Conservation (phyloP, 208 protist genomes). For the Vickermania spadyakhi region DNA sequence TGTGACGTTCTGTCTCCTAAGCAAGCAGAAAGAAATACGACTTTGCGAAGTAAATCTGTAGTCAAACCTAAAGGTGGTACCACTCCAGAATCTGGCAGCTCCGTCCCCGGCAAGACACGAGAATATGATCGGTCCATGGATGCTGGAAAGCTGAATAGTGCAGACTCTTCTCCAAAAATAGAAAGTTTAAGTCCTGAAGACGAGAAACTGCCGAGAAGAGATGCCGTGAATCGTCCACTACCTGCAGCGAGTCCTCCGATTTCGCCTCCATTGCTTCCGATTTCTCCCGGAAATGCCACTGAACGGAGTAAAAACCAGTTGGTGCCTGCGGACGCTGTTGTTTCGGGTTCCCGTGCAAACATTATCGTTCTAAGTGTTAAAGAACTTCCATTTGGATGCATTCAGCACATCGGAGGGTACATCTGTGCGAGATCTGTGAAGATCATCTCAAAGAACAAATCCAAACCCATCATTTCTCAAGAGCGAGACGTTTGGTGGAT, state of each 20-base stretch:
- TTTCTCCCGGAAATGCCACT: background rate
- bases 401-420: slow-evolving; percentile 81
- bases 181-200: background rate
- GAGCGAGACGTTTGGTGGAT: slow-evolving; percentile 91
- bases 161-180: background rate
- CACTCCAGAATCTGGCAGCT: background rate
- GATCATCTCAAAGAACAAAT: slow-evolving; percentile 80
- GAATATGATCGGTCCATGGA: background rate
- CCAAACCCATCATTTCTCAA: slow-evolving; percentile 73
- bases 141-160: background rate
- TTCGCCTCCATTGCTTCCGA: background rate
- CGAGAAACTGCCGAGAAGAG: background rate
- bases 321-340: background rate
- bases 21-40: background rate
- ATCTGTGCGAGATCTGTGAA: slow-evolving; percentile 86
- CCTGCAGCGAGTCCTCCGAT: background rate
- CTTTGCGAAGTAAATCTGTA: background rate
- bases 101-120: background rate
- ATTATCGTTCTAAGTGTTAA: slow-evolving; percentile 81
- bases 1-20: slow-evolving; percentile 21
- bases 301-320: background rate
- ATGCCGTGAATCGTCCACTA: background rate
- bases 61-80: background rate
- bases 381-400: slow-evolving; percentile 62
- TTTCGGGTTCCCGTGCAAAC: slow-evolving; percentile 15